Base-by-base conservation (phyloP, 1,284 basidiomycete genomes). In the Stygiomarasmius scandens region DNA sequence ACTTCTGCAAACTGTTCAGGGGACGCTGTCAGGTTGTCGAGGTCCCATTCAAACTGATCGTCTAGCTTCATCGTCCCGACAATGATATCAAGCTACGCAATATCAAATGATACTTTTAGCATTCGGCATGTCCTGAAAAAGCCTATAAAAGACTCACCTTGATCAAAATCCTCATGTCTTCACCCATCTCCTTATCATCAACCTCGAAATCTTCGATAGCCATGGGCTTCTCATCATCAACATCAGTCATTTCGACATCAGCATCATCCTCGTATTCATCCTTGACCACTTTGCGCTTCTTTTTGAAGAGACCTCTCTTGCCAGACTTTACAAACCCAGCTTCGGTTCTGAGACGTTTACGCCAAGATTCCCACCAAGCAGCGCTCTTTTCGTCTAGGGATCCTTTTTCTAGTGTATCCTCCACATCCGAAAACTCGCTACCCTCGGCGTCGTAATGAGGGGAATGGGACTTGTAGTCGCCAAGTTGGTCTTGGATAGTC, bases 31-130 rank as follows among this genome's bases (percentile, higher is more conserved):
- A 83, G 78, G 63, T 90, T 90, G 66, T 90, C 89, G 47, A 98
- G 76, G 72, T 99, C 96, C 97, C 97, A 99, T 71, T 99, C 97
- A 69, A 99, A 97, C 68, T 96, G 93, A 74, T 99, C 97, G 54
- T 95, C 90, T 25, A 99, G 83, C 71, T 97, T 96, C 77, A 96
- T 88, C 19, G 89, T 88, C 29, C 95, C 96, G 54, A 96, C 91
- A 52, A 95, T 94, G 72, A 99, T 95, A 74, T 99, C 97, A 61
- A 99, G 83, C 92, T 96, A 64, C 20, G 22, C 51, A 53, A n/a
- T 22, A 48, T 49, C 36, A n/a, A 16, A 55, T 11, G 38, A 41
- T 32, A 32, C 12, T 19, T 41, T 41, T n/a, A 52, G 38, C 45
- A 48, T 57, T 52, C 52, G 51, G 52, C 47, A 52, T 24, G 34